Evolutionary conservation across 257 asterid genomes (phyloP), one percentile per base, ranked within the genome.

Genomic region (Vinca minor): DNA sequence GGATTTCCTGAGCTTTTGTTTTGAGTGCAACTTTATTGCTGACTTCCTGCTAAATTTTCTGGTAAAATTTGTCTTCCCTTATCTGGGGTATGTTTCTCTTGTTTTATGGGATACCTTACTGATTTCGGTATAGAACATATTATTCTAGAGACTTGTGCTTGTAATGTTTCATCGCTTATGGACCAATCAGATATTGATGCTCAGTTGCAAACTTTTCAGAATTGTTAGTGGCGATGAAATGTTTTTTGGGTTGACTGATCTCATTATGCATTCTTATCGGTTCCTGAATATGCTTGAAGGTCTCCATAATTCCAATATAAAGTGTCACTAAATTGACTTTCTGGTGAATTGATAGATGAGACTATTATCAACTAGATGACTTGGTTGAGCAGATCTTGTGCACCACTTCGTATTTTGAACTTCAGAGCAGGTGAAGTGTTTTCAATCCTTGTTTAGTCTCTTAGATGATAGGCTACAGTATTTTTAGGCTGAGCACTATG

Each of bases 341-440:
- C 81, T 87, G 82, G 81, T 89, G 80, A 76, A 87, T 83, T 87
- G 87, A 74, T 87, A 87, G 88, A 89, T 89, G 81, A 81, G 81
- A n/a, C n/a, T 78, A 76, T 79, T 84, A 66, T 82, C 83, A 66
- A 77, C 76, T 87, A 82, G 80, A 74, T 81, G 93, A 83, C 84
- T 83, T 82, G 86, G 88, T 87, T 89, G 88, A 75, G 91, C 88
- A 78, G n/a, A n/a, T n/a, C n/a, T n/a, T n/a, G n/a, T n/a, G n/a
- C n/a, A n/a, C 77, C 42, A 3, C 94, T 78, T 63, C 83, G 67
- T 76, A 56, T 53, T 76, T 82, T 79, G 83, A 81, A 75, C 76
- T 68, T 69, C 75, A 77, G 65, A 65, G 71, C 88, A 87, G 92
- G 97, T 85, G 84, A 86, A 63, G 59, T 77, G 73, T 72, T 64